Percentiles rank a stretch among this genome's conserved stretches.
These are phyloP conservation scores for Comarum palustre DNA, from an alignment of 306 rosid genomes.

Conservation along the genomic window DNA sequence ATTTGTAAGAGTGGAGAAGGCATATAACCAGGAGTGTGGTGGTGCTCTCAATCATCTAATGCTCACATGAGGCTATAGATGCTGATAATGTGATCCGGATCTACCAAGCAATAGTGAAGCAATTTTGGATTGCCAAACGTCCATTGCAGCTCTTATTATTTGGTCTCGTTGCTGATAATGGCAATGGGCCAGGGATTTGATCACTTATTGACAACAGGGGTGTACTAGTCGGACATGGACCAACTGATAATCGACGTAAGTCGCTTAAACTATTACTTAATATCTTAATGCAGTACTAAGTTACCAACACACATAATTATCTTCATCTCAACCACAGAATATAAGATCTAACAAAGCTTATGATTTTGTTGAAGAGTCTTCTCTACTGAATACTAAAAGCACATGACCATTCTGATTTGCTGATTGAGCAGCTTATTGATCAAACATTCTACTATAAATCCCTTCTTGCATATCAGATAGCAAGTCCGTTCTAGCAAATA, in stretches of 20 bases:
- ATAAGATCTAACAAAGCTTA: no score
- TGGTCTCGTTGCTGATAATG: slow-evolving; percentile 6
- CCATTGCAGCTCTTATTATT: background rate
- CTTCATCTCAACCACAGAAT: no score
- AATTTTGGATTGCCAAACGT: background rate
- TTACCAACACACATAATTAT: no score
- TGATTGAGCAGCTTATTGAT: no score
- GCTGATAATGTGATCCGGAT: background rate
- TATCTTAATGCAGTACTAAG: no score
- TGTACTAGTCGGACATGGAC: background rate
- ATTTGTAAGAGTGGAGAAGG: background rate
- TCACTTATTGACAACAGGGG: background rate
- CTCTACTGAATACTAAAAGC: no score
- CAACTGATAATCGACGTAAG: background rate
- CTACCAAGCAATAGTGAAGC: background rate
- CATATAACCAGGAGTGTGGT: background rate
- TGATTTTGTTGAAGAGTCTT: no score
- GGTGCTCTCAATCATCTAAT: background rate
- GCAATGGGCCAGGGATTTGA: background rate
- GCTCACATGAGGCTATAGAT: background rate
- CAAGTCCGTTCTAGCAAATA: no score
- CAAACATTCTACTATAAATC: no score
- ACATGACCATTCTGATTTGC: no score
- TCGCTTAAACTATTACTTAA: background rate
- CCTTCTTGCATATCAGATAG: no score